Evolutionary conservation across 2,329 filamentous ascomycete genomes (phyloP).

Genomic region (Remersonia thermophila): DNA sequence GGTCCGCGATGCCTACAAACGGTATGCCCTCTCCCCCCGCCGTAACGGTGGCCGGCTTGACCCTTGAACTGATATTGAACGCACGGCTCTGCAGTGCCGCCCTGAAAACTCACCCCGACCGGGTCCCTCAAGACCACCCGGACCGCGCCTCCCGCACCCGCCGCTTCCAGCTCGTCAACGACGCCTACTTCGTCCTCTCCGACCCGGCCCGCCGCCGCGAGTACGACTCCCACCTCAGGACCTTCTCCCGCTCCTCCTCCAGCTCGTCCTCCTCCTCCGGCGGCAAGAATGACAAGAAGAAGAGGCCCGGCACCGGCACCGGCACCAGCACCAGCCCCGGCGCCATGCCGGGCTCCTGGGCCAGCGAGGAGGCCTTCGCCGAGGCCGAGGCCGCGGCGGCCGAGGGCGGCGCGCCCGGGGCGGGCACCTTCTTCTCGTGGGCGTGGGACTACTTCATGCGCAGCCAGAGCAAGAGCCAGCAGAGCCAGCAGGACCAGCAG

Average conservation of each 20-base stretch:
- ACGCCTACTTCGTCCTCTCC: slow-evolving; percentile 49
- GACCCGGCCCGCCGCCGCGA: slow-evolving; percentile 65
- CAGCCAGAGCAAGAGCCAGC: slow-evolving; percentile 16
- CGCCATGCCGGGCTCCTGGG: slow-evolving; percentile 26
- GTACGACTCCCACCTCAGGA: slow-evolving; percentile 63
- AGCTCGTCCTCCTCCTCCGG: slow-evolving; percentile 19
- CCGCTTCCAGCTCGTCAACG: slow-evolving; percentile 32
- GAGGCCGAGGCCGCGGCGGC: slow-evolving; percentile 30
- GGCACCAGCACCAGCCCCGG: not conserved
- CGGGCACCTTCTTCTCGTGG: slow-evolving; percentile 58
- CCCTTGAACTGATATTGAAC: no score
- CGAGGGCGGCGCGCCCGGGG: slow-evolving; percentile 26
- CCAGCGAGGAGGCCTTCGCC: slow-evolving; percentile 28
- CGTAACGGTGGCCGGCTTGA: no score
- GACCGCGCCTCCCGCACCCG: slow-evolving; percentile 72
- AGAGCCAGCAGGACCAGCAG: slow-evolving; percentile 23
- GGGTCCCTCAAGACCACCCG: slow-evolving; percentile 70
- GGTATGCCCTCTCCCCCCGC: slow-evolving; percentile 36
- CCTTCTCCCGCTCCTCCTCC: slow-evolving; percentile 28
- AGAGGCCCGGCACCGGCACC: slow-evolving; percentile 22
- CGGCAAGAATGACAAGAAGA: no score
- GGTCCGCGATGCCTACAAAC: slow-evolving; percentile 90
- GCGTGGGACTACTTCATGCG: slow-evolving; percentile 51
- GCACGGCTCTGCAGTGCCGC: slow-evolving; percentile 50
- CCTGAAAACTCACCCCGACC: slow-evolving; percentile 85